Evolutionary conservation across 345 rosid species (phyloP).

Genomic region (Citrus sp.): DNA sequence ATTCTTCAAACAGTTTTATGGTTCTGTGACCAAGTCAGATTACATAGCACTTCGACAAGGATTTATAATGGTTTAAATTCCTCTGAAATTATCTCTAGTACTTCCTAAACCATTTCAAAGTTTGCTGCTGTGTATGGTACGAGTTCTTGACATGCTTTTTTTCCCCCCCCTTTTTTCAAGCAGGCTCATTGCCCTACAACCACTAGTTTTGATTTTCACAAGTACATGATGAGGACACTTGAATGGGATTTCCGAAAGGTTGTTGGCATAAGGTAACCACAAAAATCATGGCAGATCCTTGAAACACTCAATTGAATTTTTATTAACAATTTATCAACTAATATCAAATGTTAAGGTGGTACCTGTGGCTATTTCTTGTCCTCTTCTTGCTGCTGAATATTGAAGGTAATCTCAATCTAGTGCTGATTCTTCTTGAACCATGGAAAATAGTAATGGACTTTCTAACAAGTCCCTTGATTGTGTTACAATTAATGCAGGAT

Average conservation of each 20-base stretch:
- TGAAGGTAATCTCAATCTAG: slow-evolving; percentile 37
- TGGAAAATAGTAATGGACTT: too few species aligned
- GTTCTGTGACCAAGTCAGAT: slow-evolving; percentile 76
- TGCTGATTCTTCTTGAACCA: not conserved
- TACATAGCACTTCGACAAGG: slow-evolving; percentile 68
- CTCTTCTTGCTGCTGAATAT: slow-evolving; percentile 71
- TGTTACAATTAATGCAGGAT: slow-evolving; percentile 44
- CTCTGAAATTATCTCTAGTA: not conserved
- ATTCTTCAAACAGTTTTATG: slow-evolving; percentile 82
- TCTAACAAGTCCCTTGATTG: not conserved
- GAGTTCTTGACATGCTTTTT: not conserved
- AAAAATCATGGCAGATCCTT: not conserved
- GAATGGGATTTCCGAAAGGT: slow-evolving; percentile 63
- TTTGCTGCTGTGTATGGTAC: not conserved
- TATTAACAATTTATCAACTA: not conserved
- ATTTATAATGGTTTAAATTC: slow-evolving; percentile 58
- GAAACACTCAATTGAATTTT: not conserved
- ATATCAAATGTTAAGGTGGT: slow-evolving; percentile 48
- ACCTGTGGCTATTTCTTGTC: slow-evolving; percentile 86
- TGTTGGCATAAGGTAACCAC: slow-evolving; percentile 66
- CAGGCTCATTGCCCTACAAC: slow-evolving; percentile 44
- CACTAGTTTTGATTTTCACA: slow-evolving; percentile 52
- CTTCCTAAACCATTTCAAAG: not conserved
- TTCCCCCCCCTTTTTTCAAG: not conserved
- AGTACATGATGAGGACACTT: slow-evolving; percentile 61